A percentile compares a stretch with the other conserved stretches of the same genome.
Evolutionary conservation across 2,329 filamentous ascomycete genomes (phyloP).

Genomic region (Cucurbitaria berberidis): DNA sequence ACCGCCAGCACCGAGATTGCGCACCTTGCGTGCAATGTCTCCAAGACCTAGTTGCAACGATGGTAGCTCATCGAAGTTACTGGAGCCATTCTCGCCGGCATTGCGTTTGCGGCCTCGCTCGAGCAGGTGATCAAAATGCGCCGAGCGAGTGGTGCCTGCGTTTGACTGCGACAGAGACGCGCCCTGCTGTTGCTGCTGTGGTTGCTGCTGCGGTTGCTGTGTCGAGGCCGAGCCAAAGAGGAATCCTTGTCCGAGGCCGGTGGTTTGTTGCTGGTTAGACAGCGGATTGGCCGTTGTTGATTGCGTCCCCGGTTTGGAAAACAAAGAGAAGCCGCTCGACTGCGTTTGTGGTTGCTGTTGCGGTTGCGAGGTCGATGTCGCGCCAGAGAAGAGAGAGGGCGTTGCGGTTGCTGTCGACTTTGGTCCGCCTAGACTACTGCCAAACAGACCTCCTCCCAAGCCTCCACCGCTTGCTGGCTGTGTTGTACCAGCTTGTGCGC

Average conservation of each 20-base stretch:
- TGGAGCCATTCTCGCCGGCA: slow-evolving; percentile 66
- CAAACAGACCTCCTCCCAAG: slow-evolving; percentile 43
- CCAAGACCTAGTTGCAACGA: slow-evolving; percentile 89
- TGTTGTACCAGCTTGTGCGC: slow-evolving; percentile 31
- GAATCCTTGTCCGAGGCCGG: slow-evolving; percentile 31
- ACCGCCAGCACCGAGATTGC: slow-evolving; percentile 77
- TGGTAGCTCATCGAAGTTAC: slow-evolving; percentile 76
- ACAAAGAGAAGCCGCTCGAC: slow-evolving; percentile 27
- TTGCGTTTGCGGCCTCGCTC: slow-evolving; percentile 71
- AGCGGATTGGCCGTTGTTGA: slow-evolving; percentile 28
- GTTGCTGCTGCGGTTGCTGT: slow-evolving; percentile 21
- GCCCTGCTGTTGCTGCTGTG: slow-evolving; percentile 39
- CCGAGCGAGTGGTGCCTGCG: slow-evolving; percentile 54
- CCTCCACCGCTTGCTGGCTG: slow-evolving; percentile 37
- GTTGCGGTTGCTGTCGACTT: slow-evolving; percentile 44
- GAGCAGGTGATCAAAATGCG: slow-evolving; percentile 69
- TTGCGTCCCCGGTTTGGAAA: slow-evolving; percentile 37
- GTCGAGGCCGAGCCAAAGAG: slow-evolving; percentile 33
- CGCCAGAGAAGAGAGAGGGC: slow-evolving; percentile 32
- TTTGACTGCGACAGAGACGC: slow-evolving; percentile 43
- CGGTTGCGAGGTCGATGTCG: slow-evolving; percentile 29
- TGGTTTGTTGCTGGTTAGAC: slow-evolving; percentile 36
- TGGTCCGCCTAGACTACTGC: slow-evolving; percentile 39
- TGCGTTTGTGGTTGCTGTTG: slow-evolving; percentile 35
- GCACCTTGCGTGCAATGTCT: slow-evolving; percentile 79